Percentiles rank a stretch among this genome's conserved stretches.
These are phyloP conservation scores for Sphagnurus paluster DNA, from an alignment of 1,284 basidiomycete genomes.

Conservation along the genomic window DNA sequence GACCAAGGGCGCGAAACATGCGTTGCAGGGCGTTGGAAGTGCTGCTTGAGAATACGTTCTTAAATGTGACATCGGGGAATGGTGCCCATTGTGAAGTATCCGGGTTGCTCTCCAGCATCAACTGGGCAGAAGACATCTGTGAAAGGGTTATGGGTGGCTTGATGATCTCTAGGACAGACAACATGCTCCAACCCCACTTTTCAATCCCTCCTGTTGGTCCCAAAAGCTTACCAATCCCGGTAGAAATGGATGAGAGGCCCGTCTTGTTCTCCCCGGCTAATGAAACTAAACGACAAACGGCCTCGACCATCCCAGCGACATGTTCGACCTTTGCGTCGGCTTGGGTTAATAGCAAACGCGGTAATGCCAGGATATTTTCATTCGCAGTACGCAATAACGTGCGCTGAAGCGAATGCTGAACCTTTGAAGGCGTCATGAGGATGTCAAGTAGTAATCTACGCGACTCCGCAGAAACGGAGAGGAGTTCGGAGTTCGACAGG, in stretches of 20 bases:
- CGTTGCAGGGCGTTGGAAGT: conserved; percentile 56
- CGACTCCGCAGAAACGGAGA: conserved; percentile 54
- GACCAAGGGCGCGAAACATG: conserved; percentile 76
- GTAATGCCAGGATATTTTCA: conserved; percentile 71
- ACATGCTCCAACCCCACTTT: conserved; percentile 84
- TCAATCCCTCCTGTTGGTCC: conserved; percentile 84
- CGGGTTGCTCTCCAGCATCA: conserved; percentile 57
- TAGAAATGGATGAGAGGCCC: conserved; percentile 42
- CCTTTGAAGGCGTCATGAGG: conserved; percentile 41
- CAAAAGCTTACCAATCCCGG: conserved; percentile 66
- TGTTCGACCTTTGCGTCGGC: conserved; percentile 74
- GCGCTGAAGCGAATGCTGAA: conserved; percentile 49
- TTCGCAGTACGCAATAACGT: conserved; percentile 54
- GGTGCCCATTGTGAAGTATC: conserved; percentile 35
- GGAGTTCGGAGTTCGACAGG: conserved; percentile 54
- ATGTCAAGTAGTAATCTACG: conserved; percentile 45
- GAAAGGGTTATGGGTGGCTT: conserved; percentile 53
- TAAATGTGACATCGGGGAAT: conserved; percentile 65
- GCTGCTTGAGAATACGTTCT: conserved; percentile 57
- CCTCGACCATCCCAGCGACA: conserved; percentile 63
- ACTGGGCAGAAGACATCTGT: conserved; percentile 46
- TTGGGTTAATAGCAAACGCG: conserved; percentile 68
- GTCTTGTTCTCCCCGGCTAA: conserved; percentile 21
- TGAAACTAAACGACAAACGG: conserved; percentile 58
- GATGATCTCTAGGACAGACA: conserved; percentile 74